These are phyloP conservation scores for Friedmanniomyces endolithicus DNA, from an alignment of 495 filamentous ascomycete genomes.

Conservation along the genomic window DNA sequence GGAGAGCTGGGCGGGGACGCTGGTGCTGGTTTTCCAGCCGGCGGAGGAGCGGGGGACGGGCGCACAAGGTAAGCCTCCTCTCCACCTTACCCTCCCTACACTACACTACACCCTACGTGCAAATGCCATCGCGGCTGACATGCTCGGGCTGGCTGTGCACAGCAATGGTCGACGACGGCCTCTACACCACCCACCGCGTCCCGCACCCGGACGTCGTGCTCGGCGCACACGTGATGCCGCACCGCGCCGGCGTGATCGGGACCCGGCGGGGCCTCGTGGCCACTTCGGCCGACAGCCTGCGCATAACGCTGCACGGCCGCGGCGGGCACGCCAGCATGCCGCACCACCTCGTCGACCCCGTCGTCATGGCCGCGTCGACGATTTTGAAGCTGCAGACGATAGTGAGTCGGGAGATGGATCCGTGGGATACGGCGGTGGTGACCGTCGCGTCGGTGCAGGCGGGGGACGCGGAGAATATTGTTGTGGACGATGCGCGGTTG, in stretches of 20 bases:
- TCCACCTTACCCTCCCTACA: no score
- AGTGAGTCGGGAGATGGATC: slow-evolving; percentile 41
- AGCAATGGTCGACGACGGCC: slow-evolving; percentile 49
- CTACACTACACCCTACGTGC: no score
- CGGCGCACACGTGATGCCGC: slow-evolving; percentile 43
- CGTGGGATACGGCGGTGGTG: slow-evolving; percentile 42
- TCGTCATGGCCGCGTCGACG: slow-evolving; percentile 41
- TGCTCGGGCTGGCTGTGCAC: no score
- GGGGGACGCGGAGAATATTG: slow-evolving; percentile 42
- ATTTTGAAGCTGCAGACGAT: slow-evolving; percentile 45
- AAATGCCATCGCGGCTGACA: no score
- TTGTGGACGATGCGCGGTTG: slow-evolving; percentile 38
- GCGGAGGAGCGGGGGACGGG: slow-evolving; percentile 45
- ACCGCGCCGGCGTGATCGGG: slow-evolving; percentile 21
- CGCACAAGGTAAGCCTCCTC: slow-evolving; percentile 25
- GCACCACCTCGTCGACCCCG: slow-evolving; percentile 43
- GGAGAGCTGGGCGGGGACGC: slow-evolving; percentile 42
- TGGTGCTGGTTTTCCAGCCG: slow-evolving; percentile 50
- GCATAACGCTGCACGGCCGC: slow-evolving; percentile 33
- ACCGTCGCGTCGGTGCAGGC: slow-evolving; percentile 42
- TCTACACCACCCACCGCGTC: slow-evolving; percentile 38
- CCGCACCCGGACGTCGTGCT: slow-evolving; percentile 45
- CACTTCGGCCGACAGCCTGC: slow-evolving; percentile 20
- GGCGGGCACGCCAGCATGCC: slow-evolving; percentile 44
- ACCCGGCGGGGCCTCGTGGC: slow-evolving; percentile 23